Base-by-base conservation (phyloP, 2,329 filamentous ascomycete genomes). In the Epichloe bromicola region DNA sequence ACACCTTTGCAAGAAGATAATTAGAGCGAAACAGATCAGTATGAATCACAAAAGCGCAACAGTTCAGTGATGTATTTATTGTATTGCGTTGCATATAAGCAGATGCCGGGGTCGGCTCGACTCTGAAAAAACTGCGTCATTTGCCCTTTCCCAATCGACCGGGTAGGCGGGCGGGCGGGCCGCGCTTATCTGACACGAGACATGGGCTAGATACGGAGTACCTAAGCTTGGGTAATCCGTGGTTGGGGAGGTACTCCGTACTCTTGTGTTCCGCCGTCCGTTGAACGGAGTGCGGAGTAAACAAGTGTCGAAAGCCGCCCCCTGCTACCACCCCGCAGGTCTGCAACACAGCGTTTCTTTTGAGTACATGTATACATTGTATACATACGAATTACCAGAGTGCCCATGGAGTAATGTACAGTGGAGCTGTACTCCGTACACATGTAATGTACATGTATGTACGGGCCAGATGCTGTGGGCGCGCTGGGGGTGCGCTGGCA, bases 181-280 rank as follows among this genome's bases (percentile, higher is more conserved):
- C 55, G 55, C 55, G 55, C 55, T 51, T 53, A 56, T 55, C 53
- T 56, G 51, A 48, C 51, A 52, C 49, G 46, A 47, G 47, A 50
- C 50, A 52, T 42, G 49, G 41, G 50, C 53, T 11, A 30, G 30
- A 30, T 30, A 30, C 30, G 30, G 30, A 30, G 30, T 30, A 30
- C 30, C 30, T 30, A 11, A 4, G 30, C 30, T 11, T 30, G 30
- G 26, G 26, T 12, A 5, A 8, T 15, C 23, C 15, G 14, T 12
- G 11, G 17, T 6, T 12, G 10, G 42, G 42, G 15, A 14, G 42
- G 42, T 45, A 34, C 42, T 15, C 19, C 1, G 11, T 12, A 14
- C 40, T 14, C 14, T 33, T 44, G 41, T 34, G 20, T 23, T 44
- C 42, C 23, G 26, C 12, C 23, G 23, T 7, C 12, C 23, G 23